Percentiles rank a stretch among this genome's conserved stretches.
Evolutionary conservation across 768 basidiomycete species (phyloP).

Genomic region (Mycena epipterygia): DNA sequence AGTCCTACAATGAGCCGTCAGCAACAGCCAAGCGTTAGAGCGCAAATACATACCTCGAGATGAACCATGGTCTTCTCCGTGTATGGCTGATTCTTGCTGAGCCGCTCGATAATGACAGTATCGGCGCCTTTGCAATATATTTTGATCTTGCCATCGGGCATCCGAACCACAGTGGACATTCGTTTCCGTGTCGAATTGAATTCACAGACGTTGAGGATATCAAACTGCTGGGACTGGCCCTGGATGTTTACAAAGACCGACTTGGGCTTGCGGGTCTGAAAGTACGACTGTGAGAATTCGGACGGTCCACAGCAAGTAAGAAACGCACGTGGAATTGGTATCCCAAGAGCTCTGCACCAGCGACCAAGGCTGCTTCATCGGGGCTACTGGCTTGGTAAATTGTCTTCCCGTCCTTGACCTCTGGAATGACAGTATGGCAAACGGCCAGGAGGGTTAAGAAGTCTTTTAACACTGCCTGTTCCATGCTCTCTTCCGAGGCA

Average conservation of each 20-base stretch:
- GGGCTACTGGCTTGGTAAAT: slow-evolving; percentile 97
- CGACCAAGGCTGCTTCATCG: slow-evolving; percentile 96
- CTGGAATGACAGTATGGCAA: slow-evolving; percentile 99
- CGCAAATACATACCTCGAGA: slow-evolving; percentile 76
- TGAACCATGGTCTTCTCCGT: slow-evolving; percentile 90
- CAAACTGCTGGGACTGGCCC: slow-evolving; percentile 82
- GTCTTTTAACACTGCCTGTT: slow-evolving; percentile 72
- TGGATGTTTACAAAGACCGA: slow-evolving; percentile 91
- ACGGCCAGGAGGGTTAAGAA: slow-evolving; percentile 91
- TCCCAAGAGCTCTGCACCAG: slow-evolving; percentile 92
- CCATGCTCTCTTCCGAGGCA: slow-evolving; percentile 49
- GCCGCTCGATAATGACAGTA: slow-evolving; percentile 94
- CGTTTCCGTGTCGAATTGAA: slow-evolving; percentile 98
- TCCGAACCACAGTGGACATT: slow-evolving; percentile 95
- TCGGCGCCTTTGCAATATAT: slow-evolving; percentile 98
- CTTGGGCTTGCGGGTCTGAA: slow-evolving; percentile 93
- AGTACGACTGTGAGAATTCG: slow-evolving; percentile 5
- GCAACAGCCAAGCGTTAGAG: background rate
- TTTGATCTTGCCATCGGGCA: slow-evolving; percentile 92
- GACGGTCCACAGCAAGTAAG: background rate
- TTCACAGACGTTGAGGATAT: slow-evolving; percentile 97
- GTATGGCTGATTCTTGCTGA: slow-evolving; percentile 87
- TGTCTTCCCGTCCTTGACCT: slow-evolving; percentile 89
- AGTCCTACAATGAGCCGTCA: slow-evolving; percentile 69
- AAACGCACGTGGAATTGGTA: slow-evolving; percentile 92